phyloP scores from a whole-genome alignment of 495 filamentous ascomycete species.

The Daldinia caldariorum region DNA sequence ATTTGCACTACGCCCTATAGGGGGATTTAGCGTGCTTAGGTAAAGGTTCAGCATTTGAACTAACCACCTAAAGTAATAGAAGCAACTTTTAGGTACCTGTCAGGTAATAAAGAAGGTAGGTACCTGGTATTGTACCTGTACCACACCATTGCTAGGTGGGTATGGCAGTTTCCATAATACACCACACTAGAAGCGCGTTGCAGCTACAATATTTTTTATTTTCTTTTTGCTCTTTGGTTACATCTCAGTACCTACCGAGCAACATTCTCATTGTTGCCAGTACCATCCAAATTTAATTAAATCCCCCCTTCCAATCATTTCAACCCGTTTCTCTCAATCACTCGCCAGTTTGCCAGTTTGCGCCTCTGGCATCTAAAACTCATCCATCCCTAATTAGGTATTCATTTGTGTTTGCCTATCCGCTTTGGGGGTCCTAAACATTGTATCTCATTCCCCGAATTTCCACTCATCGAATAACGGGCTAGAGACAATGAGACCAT shows the following conservation, averaged over 20 bases:
- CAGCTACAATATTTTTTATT: slow-evolving; percentile 14
- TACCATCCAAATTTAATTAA: neutral
- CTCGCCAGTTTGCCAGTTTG: slow-evolving; percentile 5
- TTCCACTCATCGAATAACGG: slow-evolving; percentile 10
- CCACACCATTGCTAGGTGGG: slow-evolving; percentile 30
- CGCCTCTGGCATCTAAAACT: slow-evolving; percentile 2
- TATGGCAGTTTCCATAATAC: slow-evolving; percentile 7
- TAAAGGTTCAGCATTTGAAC: too few relatives aligned
- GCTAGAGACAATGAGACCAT: slow-evolving; percentile 59
- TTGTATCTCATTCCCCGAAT: slow-evolving; percentile 13
- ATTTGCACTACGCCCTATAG: neutral
- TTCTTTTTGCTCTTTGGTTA: neutral
- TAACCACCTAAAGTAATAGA: neutral
- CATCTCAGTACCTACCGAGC: neutral
- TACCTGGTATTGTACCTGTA: slow-evolving; percentile 10
- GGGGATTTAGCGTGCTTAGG: neutral
- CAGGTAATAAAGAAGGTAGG: too few relatives aligned
- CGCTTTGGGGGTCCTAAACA: slow-evolving; percentile 16
- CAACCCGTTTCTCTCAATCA: slow-evolving; percentile 23
- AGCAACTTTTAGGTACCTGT: too few relatives aligned
- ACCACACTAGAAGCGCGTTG: slow-evolving; percentile 27
- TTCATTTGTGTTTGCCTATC: slow-evolving; percentile 16
- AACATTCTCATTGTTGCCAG: slow-evolving; percentile 1
- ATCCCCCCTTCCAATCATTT: slow-evolving; percentile 31
- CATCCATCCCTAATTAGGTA: slow-evolving; percentile 4